Conservation (phyloP, 352 stramenopile genomes). For the Globisporangium cystogenes region DNA sequence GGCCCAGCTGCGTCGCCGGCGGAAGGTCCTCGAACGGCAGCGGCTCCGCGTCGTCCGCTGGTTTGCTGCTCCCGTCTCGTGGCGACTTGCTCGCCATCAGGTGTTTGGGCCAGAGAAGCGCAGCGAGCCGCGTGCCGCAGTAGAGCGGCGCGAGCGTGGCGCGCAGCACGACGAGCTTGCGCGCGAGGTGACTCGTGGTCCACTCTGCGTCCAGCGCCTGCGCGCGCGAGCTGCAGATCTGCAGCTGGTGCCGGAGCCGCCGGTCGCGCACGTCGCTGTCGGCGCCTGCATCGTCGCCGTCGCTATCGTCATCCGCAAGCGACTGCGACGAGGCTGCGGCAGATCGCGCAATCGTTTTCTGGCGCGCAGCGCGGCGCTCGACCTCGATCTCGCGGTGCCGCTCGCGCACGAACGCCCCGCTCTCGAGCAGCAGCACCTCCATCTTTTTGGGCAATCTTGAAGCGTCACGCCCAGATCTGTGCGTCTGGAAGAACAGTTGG, state of each 20-base stretch:
- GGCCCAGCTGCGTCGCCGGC: conserved; percentile 36
- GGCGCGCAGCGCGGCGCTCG: conserved; percentile 3
- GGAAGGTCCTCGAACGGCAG: conserved; percentile 35
- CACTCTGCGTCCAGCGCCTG: conserved; percentile 22
- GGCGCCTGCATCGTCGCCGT: background rate
- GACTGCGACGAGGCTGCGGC: background rate
- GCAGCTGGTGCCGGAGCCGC: background rate
- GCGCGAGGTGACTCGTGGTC: conserved; percentile 20
- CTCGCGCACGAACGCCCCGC: conserved; percentile 40
- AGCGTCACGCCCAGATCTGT: background rate
- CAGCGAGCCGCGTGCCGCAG: background rate
- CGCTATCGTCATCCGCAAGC: background rate
- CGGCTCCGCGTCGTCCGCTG: conserved; percentile 10
- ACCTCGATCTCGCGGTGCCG: conserved; percentile 35
- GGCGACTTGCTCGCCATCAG: background rate
- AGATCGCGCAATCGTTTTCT: background rate
- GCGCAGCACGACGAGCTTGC: conserved; percentile 37
- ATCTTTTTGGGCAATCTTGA: conserved; percentile 13
- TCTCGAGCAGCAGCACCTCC: conserved; percentile 51
- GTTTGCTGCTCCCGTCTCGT: background rate
- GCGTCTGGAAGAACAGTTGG: too few relatives aligned
- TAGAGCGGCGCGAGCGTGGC: conserved; percentile 24
- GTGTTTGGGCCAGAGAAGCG: background rate
- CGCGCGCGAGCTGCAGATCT: conserved; percentile 12
- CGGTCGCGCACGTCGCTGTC: background rate